Percentiles rank a stretch among this genome's conserved stretches.
These are phyloP conservation scores for Aspergillus ustus DNA, from an alignment of 2,329 filamentous ascomycete genomes.

Conservation along the genomic window DNA sequence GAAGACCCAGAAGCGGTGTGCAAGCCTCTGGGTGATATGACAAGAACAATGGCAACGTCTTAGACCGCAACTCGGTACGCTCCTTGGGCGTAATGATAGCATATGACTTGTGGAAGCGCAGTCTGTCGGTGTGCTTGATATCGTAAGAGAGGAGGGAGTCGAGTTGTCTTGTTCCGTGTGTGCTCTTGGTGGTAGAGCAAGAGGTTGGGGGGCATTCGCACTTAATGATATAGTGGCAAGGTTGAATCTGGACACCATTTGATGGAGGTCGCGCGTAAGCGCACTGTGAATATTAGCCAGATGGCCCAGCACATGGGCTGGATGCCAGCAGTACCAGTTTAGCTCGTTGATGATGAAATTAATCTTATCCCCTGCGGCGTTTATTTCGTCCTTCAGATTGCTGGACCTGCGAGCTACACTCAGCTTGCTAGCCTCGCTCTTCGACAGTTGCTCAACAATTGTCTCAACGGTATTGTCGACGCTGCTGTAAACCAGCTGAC, in stretches of 20 bases:
- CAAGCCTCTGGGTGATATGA: neutral
- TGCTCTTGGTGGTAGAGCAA: too few species aligned
- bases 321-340: too few species aligned
- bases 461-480: neutral
- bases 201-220: too few species aligned
- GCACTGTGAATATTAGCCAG: neutral
- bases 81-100: too few species aligned
- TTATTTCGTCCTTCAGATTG: neutral
- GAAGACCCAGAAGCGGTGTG: neutral
- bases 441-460: neutral
- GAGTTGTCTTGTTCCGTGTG: too few species aligned
- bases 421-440: neutral
- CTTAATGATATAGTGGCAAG: neutral
- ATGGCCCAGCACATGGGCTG: neutral
- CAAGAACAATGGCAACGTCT: neutral
- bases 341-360: too few species aligned
- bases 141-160: too few species aligned
- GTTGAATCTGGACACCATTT: neutral
- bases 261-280: neutral
- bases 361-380: too few species aligned
- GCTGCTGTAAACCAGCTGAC: conserved; percentile 1
- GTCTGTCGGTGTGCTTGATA: neutral
- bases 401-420: neutral
- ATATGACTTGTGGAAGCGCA: too few species aligned
- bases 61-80: neutral